Percentiles rank a stretch among this genome's conserved stretches.
Evolutionary conservation across 371 early-diverging fungal genomes (phyloP).

Genomic region (Mucor mucedo): DNA sequence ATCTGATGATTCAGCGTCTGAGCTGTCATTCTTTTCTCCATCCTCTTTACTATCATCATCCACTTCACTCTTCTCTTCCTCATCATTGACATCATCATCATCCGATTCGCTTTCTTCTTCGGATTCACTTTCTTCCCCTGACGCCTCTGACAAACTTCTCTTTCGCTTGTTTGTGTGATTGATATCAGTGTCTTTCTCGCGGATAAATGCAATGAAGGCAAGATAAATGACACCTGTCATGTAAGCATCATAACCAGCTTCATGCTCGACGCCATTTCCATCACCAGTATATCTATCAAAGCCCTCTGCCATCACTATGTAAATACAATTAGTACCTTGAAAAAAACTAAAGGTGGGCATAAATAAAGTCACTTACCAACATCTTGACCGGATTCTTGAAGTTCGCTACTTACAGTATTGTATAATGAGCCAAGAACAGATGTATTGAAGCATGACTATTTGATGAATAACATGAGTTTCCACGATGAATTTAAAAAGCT

Average conservation of each 20-base stretch:
- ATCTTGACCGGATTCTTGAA: constrained; percentile 36
- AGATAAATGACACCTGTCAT: constrained; percentile 81
- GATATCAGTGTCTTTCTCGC: constrained; percentile 31
- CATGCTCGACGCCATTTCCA: constrained; percentile 62
- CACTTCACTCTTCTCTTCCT: neutral
- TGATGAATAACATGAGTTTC: neutral
- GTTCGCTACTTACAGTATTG: constrained; percentile 37
- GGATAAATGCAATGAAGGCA: constrained; percentile 55
- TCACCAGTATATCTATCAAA: constrained; percentile 40
- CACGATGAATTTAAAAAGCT: neutral
- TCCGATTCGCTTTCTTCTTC: too few species aligned
- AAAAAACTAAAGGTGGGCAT: too few species aligned
- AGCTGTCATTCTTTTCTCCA: constrained; percentile 2
- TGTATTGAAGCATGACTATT: constrained; percentile 30
- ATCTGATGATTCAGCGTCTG: neutral
- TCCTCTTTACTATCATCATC: neutral
- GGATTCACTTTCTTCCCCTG: neutral
- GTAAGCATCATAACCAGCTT: constrained; percentile 93
- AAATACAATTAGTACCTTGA: too few species aligned
- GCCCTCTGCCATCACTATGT: constrained; percentile 36
- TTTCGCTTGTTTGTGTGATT: constrained; percentile 9
- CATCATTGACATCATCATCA: neutral
- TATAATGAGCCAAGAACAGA: constrained; percentile 41
- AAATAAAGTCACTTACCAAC: constrained; percentile 41
- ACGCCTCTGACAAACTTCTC: neutral